Base-by-base conservation (phyloP, 371 early-diverging fungal species). In the Dentiscutata heterogama region DNA sequence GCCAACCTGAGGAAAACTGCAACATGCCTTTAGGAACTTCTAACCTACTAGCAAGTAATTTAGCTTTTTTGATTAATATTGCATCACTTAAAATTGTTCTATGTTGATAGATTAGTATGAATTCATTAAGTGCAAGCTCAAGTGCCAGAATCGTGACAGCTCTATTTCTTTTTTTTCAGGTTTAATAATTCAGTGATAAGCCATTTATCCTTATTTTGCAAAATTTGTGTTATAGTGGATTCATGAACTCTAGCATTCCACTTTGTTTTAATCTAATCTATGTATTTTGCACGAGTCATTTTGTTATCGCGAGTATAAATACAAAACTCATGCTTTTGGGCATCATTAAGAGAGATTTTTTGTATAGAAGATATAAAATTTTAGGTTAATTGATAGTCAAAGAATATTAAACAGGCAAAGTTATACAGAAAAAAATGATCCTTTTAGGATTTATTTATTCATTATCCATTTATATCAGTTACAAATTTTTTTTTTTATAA, bases 281-380 rank as follows among this genome's bases (percentile, higher is more conserved):
- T 25, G 71, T 80, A 71, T 80, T 80, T 2, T n/a, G 18, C 31
- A 29, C 56, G 0, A 27, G 81, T 80, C 27, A 35, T 29, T 6
- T 80, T 56, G 29, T 80, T 70, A 56, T 71, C 20, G 27, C n/a
- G 11, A 68, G 81, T 58, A 71, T 71, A 80, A 14, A 80, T 13
- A 54, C 56, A 80, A 39, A 80, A 53, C n/a, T 65, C 54, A 60
- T 71, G 71, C 54, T 80, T 80, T 54, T 80, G 81, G 18, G 60
- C 16, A 39, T 16, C 18, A 39, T 39, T 22, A 20, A 67, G 22
- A 67, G 68, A 39, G 0, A 39, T 42, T 67, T 67, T 67, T 39
- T 42, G 29, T 64, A 27, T 22, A 22, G 25, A 31, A 39, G 39
- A 39, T 39, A 39, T 39, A 39, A 39, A 3, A 39, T 39, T 39